Evolutionary conservation across 768 basidiomycete species (phyloP).

Genomic region (Tylopilus vinaceipallidus): DNA sequence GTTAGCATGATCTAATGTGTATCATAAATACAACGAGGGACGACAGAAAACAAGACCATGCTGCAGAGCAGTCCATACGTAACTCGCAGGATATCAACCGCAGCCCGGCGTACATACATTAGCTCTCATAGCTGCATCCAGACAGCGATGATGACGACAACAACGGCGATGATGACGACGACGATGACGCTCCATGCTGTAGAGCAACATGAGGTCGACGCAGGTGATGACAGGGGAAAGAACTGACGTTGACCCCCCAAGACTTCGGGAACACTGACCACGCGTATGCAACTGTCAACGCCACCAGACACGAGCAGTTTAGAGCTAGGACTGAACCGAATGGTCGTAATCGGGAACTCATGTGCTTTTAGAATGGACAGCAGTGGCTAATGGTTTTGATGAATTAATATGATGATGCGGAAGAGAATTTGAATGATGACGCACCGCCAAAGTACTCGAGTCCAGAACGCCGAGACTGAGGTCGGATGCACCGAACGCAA

Average conservation of each 20-base stretch:
- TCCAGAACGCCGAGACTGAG: constrained; percentile 83
- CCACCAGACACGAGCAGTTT: constrained; percentile 85
- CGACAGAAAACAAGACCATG: neutral
- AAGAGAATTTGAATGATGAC: constrained; percentile 22
- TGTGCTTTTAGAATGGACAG: constrained; percentile 90
- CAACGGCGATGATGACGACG: constrained; percentile 40
- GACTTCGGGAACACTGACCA: constrained; percentile 68
- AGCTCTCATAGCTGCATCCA: constrained; percentile 30
- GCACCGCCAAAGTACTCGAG: constrained; percentile 70
- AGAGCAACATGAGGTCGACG: constrained; percentile 26
- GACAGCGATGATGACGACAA: constrained; percentile 44
- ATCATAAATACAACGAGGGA: constrained; percentile 25
- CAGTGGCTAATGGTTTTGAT: constrained; percentile 58
- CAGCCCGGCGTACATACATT: too few species aligned
- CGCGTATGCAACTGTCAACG: constrained; percentile 83
- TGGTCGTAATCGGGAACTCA: constrained; percentile 88
- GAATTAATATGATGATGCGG: neutral
- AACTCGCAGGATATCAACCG: too few species aligned
- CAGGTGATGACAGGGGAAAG: constrained; percentile 21
- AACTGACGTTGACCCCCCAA: constrained; percentile 53
- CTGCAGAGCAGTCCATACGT: neutral
- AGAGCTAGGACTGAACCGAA: constrained; percentile 84
- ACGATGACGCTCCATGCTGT: constrained; percentile 42
- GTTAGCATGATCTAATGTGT: constrained; percentile 27
- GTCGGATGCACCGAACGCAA: constrained; percentile 89